Percentiles rank a stretch among this genome's conserved stretches.
Conservation (phyloP, 2,329 filamentous ascomycete species). For the Claviceps citrina region DNA sequence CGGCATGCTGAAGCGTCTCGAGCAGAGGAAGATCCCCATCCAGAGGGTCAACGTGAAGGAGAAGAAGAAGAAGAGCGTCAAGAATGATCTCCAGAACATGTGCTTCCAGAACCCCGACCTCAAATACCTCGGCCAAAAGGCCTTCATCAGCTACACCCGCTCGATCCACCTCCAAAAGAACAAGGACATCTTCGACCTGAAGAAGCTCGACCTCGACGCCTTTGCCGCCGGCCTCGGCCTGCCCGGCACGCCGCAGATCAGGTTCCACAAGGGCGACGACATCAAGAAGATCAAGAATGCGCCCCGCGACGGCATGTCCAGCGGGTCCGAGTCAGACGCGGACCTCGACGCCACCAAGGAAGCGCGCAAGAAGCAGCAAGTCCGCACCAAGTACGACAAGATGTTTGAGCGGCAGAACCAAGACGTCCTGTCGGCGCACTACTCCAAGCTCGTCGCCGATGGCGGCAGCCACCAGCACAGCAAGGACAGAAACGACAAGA, state of each 20-base stretch:
- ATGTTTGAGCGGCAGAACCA: slow-evolving; percentile 98
- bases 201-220: slow-evolving; percentile 69
- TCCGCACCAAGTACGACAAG: slow-evolving; percentile 87
- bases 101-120: slow-evolving; percentile 88
- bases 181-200: slow-evolving; percentile 78
- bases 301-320: slow-evolving; percentile 51
- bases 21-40: slow-evolving; percentile 80
- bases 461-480: slow-evolving; percentile 40
- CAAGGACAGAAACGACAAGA: not conserved
- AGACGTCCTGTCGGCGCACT: slow-evolving; percentile 87
- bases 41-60: slow-evolving; percentile 73
- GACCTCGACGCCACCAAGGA: slow-evolving; percentile 33
- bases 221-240: slow-evolving; percentile 76
- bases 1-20: slow-evolving; percentile 74
- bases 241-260: slow-evolving; percentile 82
- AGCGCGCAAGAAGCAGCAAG: slow-evolving; percentile 50
- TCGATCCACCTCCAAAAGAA: slow-evolving; percentile 80
- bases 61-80: slow-evolving; percentile 78
- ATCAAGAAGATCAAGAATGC: slow-evolving; percentile 79
- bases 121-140: slow-evolving; percentile 91
- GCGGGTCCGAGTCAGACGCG: slow-evolving; percentile 40
- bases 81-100: slow-evolving; percentile 77
- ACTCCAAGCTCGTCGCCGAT: slow-evolving; percentile 63
- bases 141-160: slow-evolving; percentile 78
- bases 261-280: slow-evolving; percentile 81